Conservation (phyloP, 129 eudicot genomes). For the Centaurea solstitialis region DNA sequence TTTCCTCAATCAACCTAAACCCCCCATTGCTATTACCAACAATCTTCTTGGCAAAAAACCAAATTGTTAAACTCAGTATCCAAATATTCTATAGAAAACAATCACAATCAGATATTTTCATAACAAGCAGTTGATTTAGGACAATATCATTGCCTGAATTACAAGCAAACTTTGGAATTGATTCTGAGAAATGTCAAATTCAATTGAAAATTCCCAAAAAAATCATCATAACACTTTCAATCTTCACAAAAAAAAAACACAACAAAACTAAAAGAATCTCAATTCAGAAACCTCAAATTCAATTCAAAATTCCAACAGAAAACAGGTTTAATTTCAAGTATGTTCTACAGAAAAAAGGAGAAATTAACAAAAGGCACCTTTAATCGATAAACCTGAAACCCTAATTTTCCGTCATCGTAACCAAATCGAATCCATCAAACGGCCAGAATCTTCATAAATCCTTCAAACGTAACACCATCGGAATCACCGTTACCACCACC, state of each 20-base stretch:
- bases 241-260: not conserved
- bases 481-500: constrained; percentile 50
- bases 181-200: not conserved
- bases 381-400: not conserved
- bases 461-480: constrained; percentile 63
- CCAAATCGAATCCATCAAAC: constrained; percentile 25
- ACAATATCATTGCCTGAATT: not conserved
- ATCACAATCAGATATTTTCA: not conserved
- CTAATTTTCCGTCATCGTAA: not conserved
- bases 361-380: not conserved
- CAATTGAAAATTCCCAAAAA: too few relatives aligned
- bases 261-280: not conserved
- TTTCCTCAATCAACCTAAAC: too few relatives aligned
- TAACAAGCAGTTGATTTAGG: not conserved
- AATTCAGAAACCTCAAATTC: not conserved
- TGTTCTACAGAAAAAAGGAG: not conserved
- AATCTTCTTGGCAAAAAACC: not conserved
- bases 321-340: not conserved
- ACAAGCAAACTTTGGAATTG: not conserved
- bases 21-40: not conserved
- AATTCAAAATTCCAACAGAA: not conserved
- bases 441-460: constrained; percentile 61
- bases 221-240: not conserved
- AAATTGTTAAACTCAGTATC: not conserved
- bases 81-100: not conserved